phyloP scores from a whole-genome alignment of 495 filamentous ascomycete genomes.

The Penicillium steckii region DNA sequence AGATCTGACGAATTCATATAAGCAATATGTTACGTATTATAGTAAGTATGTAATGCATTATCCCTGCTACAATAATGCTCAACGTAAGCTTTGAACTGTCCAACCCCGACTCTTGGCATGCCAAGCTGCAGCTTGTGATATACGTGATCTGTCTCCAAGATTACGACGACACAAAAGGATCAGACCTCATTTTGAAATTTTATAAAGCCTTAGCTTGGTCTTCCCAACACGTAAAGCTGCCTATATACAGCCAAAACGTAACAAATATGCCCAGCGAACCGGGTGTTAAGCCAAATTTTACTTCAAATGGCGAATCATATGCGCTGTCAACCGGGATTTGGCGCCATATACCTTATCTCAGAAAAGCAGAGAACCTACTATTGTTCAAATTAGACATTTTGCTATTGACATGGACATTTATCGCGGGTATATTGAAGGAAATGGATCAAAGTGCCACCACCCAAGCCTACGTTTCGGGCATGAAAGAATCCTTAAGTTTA shows the following conservation, averaged over 20 bases:
- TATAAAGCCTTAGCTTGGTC: neutral
- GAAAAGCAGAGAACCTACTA: constrained; percentile 2
- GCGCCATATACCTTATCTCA: constrained; percentile 1
- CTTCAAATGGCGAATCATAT: neutral
- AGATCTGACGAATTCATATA: too few species aligned
- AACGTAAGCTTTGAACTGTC: too few species aligned
- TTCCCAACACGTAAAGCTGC: neutral
- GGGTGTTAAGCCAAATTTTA: neutral
- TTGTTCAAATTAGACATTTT: constrained; percentile 5
- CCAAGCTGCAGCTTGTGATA: neutral
- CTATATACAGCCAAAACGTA: neutral
- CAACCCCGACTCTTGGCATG: neutral
- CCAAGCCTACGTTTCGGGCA: constrained; percentile 6
- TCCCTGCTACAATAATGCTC: too few species aligned
- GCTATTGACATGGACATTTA: constrained; percentile 9
- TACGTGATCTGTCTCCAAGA: constrained; percentile 8
- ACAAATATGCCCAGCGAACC: neutral
- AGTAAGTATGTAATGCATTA: too few species aligned
- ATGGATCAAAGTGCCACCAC: constrained; percentile 6
- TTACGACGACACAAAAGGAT: neutral
- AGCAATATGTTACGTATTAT: too few species aligned
- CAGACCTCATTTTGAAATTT: neutral
- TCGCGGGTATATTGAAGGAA: constrained; percentile 10
- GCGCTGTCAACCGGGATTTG: neutral
- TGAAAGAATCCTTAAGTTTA: constrained; percentile 4